Evolutionary conservation across 495 filamentous ascomycete species (phyloP).

Genomic region (Neurospora terricola): DNA sequence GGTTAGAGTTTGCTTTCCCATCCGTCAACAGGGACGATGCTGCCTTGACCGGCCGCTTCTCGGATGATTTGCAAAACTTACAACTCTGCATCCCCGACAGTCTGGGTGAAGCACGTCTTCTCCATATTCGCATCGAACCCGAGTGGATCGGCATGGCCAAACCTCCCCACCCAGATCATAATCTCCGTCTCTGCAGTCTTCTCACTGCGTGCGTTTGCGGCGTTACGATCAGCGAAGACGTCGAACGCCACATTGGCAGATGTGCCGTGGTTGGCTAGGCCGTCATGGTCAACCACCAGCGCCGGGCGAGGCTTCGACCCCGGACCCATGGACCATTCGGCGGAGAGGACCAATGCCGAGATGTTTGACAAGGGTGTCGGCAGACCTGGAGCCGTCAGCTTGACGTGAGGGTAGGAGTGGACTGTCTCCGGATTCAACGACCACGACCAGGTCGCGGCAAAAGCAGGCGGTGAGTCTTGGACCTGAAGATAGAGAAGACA

Average conservation of each 20-base stretch:
- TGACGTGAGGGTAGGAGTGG: constrained; percentile 26
- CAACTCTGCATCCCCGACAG: constrained; percentile 13
- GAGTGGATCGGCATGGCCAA: constrained; percentile 16
- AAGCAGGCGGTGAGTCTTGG: constrained; percentile 19
- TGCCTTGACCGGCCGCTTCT: background rate
- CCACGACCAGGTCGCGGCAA: constrained; percentile 24
- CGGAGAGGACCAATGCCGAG: constrained; percentile 15
- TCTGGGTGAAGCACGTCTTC: constrained; percentile 3
- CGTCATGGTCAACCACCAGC: constrained; percentile 8
- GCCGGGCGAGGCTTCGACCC: constrained; percentile 13
- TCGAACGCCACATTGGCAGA: constrained; percentile 24
- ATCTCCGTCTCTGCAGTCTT: constrained; percentile 20
- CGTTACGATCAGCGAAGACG: constrained; percentile 19
- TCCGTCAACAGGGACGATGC: background rate
- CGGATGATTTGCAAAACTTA: constrained; percentile 3
- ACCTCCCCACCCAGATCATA: constrained; percentile 22
- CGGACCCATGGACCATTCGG: constrained; percentile 22
- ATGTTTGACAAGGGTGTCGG: constrained; percentile 21
- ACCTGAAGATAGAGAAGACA: constrained; percentile 7
- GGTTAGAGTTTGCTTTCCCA: background rate
- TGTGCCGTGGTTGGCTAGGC: constrained; percentile 8
- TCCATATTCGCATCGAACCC: constrained; percentile 5
- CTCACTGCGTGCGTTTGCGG: constrained; percentile 7
- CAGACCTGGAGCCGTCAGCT: constrained; percentile 11
- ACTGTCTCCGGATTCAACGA: constrained; percentile 10